Evolutionary conservation across 306 rosid genomes (phyloP), one percentile per base, ranked within the genome.

Genomic region (Trifolium repens): DNA sequence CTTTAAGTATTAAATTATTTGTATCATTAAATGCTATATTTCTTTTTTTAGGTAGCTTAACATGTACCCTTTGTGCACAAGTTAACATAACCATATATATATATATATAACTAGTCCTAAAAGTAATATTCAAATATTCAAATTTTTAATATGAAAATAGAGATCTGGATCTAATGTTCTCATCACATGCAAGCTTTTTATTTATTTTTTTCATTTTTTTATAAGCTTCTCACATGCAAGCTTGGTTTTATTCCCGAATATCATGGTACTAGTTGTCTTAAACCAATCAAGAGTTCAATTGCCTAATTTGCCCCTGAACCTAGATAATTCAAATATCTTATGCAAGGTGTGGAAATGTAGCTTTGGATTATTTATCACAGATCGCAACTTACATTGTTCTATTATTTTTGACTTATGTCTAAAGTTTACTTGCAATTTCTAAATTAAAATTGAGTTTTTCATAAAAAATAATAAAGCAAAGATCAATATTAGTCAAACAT

Each of bases 161-260:
- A 71, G 71, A 65, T 77, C 67, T 72, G 60, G 71, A 81, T 77
- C 67, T 10, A 50, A 58, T 72, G 69, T 26, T 67, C 13, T 22
- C 24, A 22, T 72, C 79, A 67, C 76, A 22, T 77, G 68, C 72
- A 67, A 16, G 35, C 35, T 8, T 76, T 22, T 22, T 22, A 22
- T 22, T 22, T 22, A 1, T 1, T 22, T 22, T 22, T 22, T 22
- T 1, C 24, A 22, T 22, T 22, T 22, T 22, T 22, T 22, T 22
- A 22, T 22, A 22, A 22, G 24, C 24, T 22, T 22, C 1, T 72
- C 79, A 67, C 76, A 22, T 77, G 68, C 72, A 67, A 16, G 35
- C 35, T 8, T 76, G 50, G 16, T 81, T 57, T 22, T 70, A 69
- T 57, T 72, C 50, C 64, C 44, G 27, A 69, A 61, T 39, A 43